A percentile compares a stretch with the other conserved stretches of the same genome.
Conservation (phyloP, 345 rosid genomes). For the Pugionium cornutum region DNA sequence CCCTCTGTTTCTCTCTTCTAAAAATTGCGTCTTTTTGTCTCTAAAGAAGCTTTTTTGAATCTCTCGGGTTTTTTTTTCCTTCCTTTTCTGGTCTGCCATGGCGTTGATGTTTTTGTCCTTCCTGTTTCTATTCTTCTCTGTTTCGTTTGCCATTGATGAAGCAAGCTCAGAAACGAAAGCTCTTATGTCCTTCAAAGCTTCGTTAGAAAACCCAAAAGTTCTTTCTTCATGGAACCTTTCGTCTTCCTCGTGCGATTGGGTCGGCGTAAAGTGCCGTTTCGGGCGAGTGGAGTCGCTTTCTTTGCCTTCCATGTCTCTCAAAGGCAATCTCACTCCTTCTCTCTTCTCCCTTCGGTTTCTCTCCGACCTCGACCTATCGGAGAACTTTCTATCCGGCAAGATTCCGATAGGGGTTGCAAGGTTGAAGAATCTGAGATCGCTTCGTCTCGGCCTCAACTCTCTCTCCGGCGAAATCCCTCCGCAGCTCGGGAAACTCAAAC, state of each 20-base stretch:
- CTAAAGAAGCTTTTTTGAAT: not conserved
- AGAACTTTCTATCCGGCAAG: constrained; percentile 51
- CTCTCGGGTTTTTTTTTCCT: not conserved
- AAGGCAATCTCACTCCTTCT: constrained; percentile 47
- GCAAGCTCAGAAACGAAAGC: constrained; percentile 41
- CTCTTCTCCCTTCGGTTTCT: constrained; percentile 59
- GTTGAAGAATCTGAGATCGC: constrained; percentile 22
- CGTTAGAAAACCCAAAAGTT: constrained; percentile 44
- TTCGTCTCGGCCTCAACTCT: constrained; percentile 52
- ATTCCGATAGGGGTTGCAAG: constrained; percentile 29
- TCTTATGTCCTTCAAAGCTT: constrained; percentile 52
- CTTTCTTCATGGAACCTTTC: constrained; percentile 71
- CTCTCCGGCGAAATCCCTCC: constrained; percentile 60
- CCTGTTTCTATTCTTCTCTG: constrained; percentile 28
- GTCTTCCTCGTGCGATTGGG: constrained; percentile 58
- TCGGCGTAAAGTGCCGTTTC: constrained; percentile 58
- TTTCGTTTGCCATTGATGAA: constrained; percentile 28
- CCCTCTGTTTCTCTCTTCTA: no score
- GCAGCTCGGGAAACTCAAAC: constrained; percentile 47
- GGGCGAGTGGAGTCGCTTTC: constrained; percentile 53
- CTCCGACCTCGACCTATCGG: constrained; percentile 59
- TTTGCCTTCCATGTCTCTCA: constrained; percentile 47
- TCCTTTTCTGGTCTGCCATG: constrained; percentile 23
- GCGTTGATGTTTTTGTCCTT: constrained; percentile 28
- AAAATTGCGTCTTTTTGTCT: no score